Evolutionary conservation across 805 yeast species (phyloP).

Genomic region (Candida incommunis): DNA sequence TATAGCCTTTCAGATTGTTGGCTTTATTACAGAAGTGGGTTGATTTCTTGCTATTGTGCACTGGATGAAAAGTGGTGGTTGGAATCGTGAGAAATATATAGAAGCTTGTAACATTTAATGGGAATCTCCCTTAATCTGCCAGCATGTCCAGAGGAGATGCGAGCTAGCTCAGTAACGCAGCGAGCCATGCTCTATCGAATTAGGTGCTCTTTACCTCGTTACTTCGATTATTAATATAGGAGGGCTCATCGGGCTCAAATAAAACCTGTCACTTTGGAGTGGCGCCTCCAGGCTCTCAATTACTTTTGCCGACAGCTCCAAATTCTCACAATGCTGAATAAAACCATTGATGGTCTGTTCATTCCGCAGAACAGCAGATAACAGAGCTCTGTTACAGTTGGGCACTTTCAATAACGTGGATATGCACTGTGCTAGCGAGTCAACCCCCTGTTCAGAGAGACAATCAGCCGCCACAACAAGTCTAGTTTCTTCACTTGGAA

Average conservation of each 20-base stretch:
- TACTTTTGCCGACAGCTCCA: not conserved
- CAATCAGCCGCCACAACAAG: conserved; percentile 74
- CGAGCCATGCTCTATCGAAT: no score
- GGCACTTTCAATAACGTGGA: conserved; percentile 28
- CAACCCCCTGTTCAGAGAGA: conserved; percentile 57
- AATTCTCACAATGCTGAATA: conserved; percentile 21
- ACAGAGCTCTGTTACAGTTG: conserved; percentile 17
- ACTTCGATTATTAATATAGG: conserved; percentile 4
- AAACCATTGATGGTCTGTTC: conserved; percentile 33
- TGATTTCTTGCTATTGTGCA: no score
- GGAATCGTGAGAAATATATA: no score
- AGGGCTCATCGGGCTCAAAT: conserved; percentile 4
- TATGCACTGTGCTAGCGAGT: conserved; percentile 31
- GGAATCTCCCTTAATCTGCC: no score
- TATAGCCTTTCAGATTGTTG: no score
- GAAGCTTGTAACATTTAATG: no score
- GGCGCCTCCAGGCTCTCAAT: not conserved
- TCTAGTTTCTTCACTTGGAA: conserved; percentile 24
- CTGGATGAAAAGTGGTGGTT: no score
- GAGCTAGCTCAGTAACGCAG: no score
- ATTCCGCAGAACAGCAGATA: conserved; percentile 71
- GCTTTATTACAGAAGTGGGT: no score
- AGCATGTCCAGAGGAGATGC: no score
- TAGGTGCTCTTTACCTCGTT: no score
- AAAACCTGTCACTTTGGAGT: conserved; percentile 1